Conservation (phyloP, 805 yeast genomes). For the Candida anglica region DNA sequence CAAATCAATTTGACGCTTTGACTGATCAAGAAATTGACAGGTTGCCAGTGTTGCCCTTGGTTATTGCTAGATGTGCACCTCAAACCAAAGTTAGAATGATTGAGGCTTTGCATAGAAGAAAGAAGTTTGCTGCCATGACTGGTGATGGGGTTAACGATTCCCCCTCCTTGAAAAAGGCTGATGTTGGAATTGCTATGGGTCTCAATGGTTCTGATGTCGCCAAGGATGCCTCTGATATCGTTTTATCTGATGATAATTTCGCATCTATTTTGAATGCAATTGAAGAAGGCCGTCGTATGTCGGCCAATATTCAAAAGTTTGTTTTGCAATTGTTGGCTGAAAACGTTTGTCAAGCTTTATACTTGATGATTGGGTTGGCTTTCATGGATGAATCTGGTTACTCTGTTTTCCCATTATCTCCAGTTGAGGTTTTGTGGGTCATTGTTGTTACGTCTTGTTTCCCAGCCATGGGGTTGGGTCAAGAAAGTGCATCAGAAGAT, state of each 20-base stretch:
- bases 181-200: constrained; percentile 85
- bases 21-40: constrained; percentile 28
- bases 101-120: constrained; percentile 35
- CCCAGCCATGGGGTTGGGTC: constrained; percentile 82
- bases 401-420: constrained; percentile 41
- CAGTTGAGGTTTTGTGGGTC: constrained; percentile 78
- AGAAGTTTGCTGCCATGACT: constrained; percentile 37
- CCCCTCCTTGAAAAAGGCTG: constrained; percentile 71
- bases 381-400: constrained; percentile 28
- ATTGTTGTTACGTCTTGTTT: constrained; percentile 75
- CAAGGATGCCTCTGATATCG: constrained; percentile 78
- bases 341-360: constrained; percentile 68
- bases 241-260: constrained; percentile 66
- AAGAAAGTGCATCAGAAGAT: constrained; percentile 36
- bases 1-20: constrained; percentile 30
- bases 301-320: constrained; percentile 73
- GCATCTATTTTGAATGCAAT: constrained; percentile 75
- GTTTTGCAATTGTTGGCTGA: constrained; percentile 70
- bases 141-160: constrained; percentile 80
- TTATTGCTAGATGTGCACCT: constrained; percentile 39
- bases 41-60: constrained; percentile 36
- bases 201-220: constrained; percentile 76
- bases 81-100: constrained; percentile 40
- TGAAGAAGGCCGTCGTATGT: constrained; percentile 79
- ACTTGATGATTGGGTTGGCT: constrained; percentile 44